Evolutionary conservation across 202 grass and related monocot species (phyloP), one percentile per base, ranked within the genome.

Genomic region (Schoenoplectus tabernaemontani): DNA sequence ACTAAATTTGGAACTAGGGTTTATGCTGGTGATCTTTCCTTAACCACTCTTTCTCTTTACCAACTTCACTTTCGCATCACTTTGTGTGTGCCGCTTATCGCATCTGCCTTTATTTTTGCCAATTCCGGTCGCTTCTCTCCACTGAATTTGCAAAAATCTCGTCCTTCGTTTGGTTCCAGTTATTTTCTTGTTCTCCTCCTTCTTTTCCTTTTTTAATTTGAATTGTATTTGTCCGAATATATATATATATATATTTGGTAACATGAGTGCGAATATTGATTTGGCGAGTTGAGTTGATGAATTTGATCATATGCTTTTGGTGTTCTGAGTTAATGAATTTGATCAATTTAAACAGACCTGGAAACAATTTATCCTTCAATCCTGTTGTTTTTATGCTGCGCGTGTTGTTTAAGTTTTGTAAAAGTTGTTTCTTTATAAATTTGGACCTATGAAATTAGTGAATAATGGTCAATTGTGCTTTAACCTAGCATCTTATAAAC

Each of bases 1-100:
- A 77, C 32, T 57, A 58, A 77, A 33, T 13, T 36, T 8, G 24
- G 41, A 30, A 75, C 70, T 53, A 77, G 73, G 73, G 73, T 77
- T 77, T 77, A 77, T 77, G 73, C 73, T 77, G 26, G 73, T 77
- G 59, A 37, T 53, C 42, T 15, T 37, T 43, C 36, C 2, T 3
- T 1, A 46, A 75, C 43, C 0, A 23, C 16, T 53, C 15, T 73
- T 48, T 73, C 38, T 72, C 43, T 30, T 59, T 77, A 9, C n/a
- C 11, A 38, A 36, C 53, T 53, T 37, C 28, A 22, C 2, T 39
- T 33, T 77, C 46, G 5, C 17, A 58, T 53, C 54, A 1, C 22
- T 39, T 23, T 56, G 4, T 19, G 2, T 58, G 22, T 26, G 0
- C 47, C 28, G 33, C 54, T 73, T 28, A 3, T 6, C 3, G 13